Conservation (phyloP, 2,329 filamentous ascomycete genomes). For the Tolypocladium amazonense region DNA sequence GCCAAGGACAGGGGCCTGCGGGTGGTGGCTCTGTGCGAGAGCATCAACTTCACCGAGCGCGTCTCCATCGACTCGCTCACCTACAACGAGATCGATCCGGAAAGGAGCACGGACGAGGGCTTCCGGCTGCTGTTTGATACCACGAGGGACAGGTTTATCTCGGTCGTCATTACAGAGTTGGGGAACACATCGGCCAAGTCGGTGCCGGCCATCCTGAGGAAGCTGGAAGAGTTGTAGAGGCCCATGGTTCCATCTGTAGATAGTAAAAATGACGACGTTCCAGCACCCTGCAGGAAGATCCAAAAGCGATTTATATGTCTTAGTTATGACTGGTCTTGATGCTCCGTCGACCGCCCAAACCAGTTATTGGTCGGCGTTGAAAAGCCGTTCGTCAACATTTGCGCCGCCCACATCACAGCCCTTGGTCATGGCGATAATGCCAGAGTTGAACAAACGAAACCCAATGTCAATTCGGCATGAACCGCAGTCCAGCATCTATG, state of each 20-base stretch:
- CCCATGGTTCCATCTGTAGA: neutral
- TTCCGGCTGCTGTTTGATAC: slow-evolving; percentile 79
- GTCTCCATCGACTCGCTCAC: slow-evolving; percentile 88
- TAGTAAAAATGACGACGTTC: neutral
- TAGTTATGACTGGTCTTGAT: neutral
- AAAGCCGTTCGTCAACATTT: neutral
- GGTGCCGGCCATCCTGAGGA: slow-evolving; percentile 55
- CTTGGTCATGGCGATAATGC: neutral
- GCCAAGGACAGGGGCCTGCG: slow-evolving; percentile 67
- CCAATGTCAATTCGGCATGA: neutral
- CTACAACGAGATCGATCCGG: slow-evolving; percentile 81
- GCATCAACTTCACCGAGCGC: slow-evolving; percentile 80
- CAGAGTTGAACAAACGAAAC: neutral
- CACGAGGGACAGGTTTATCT: slow-evolving; percentile 76
- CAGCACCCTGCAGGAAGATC: neutral
- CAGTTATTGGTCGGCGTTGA: neutral
- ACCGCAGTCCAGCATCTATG: neutral
- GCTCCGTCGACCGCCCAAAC: neutral
- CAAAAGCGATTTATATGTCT: neutral
- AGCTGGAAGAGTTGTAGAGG: slow-evolving; percentile 42
- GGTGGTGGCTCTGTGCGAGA: slow-evolving; percentile 86
- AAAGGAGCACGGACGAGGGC: slow-evolving; percentile 45
- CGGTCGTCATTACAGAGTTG: slow-evolving; percentile 84
- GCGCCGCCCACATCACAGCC: neutral
- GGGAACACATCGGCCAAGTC: slow-evolving; percentile 79